Conservation (phyloP, 441 rosid genomes). For the Theobroma grandiflorum region DNA sequence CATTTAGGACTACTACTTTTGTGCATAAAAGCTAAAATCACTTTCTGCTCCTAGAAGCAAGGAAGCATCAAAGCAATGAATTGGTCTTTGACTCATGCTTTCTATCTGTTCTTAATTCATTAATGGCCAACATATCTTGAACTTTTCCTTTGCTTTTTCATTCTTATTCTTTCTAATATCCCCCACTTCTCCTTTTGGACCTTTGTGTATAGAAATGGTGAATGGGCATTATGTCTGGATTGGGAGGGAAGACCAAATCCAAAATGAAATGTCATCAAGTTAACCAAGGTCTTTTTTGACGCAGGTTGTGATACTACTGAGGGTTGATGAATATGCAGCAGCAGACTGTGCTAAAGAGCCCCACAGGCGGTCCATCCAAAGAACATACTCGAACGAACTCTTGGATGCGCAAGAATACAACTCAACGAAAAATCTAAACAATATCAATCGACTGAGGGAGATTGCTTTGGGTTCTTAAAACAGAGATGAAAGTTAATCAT, state of each 20-base stretch:
- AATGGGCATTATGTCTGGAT: too few relatives aligned
- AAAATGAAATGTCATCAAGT: background rate
- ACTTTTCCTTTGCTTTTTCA: background rate
- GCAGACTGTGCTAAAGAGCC: conserved; percentile 38
- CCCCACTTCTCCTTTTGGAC: too few relatives aligned
- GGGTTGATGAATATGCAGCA: conserved; percentile 54
- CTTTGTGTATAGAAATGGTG: too few relatives aligned
- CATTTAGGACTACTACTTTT: background rate
- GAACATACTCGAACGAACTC: conserved; percentile 78
- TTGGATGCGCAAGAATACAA: conserved; percentile 76
- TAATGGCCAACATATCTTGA: background rate
- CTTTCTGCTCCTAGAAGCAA: background rate
- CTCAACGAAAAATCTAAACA: conserved; percentile 67
- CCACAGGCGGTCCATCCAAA: conserved; percentile 41
- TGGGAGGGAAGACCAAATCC: too few relatives aligned
- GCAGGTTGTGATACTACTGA: conserved; percentile 73
- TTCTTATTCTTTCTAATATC: background rate
- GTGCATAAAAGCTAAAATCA: background rate
- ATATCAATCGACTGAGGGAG: conserved; percentile 63
- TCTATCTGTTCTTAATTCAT: background rate
- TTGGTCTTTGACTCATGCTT: background rate
- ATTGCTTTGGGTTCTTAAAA: conserved; percentile 65
- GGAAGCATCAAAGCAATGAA: background rate
- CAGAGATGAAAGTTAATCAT: background rate
- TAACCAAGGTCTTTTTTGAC: background rate